A percentile compares a stretch with the other conserved stretches of the same genome.
phyloP scores from a whole-genome alignment of 306 rosid genomes.

The Quillaja saponaria region DNA sequence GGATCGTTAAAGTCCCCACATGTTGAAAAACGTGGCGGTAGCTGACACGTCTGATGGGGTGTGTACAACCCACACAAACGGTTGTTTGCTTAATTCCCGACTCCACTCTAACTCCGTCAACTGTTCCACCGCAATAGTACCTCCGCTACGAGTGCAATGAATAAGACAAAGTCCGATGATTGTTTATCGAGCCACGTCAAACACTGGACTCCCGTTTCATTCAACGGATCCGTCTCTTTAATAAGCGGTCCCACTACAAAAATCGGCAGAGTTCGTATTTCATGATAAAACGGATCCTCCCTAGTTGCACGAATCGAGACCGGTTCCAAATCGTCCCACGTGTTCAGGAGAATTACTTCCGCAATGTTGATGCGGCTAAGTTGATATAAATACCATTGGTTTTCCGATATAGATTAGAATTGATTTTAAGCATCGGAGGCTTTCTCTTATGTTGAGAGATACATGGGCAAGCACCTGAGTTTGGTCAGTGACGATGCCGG shows the following conservation, averaged over 20 bases:
- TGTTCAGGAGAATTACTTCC: slow-evolving; percentile 37
- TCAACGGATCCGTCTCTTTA: slow-evolving; percentile 24
- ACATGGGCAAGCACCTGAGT: slow-evolving; percentile 24
- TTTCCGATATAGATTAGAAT: slow-evolving; percentile 23
- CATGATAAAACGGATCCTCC: slow-evolving; percentile 37
- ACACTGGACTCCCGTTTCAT: slow-evolving; percentile 1
- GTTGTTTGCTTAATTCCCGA: slow-evolving; percentile 37
- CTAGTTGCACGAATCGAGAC: slow-evolving; percentile 28
- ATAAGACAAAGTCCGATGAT: slow-evolving; percentile 39
- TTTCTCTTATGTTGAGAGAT: slow-evolving; percentile 26
- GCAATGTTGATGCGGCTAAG: slow-evolving; percentile 35
- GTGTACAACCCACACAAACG: slow-evolving; percentile 48
- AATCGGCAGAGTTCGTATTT: slow-evolving; percentile 30
- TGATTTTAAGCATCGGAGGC: slow-evolving; percentile 26
- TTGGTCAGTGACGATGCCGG: slow-evolving; percentile 5
- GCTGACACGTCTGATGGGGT: background rate
- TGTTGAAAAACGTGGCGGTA: slow-evolving; percentile 24
- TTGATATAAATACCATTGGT: slow-evolving; percentile 36
- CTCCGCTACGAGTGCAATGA: slow-evolving; percentile 46
- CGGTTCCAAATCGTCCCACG: slow-evolving; percentile 50
- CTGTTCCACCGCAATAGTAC: slow-evolving; percentile 30
- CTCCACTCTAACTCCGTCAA: slow-evolving; percentile 49
- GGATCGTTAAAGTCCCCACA: slow-evolving; percentile 15
- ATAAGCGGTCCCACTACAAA: slow-evolving; percentile 42
- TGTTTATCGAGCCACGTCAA: slow-evolving; percentile 49